These are phyloP conservation scores for Annulohypoxylon moriforme DNA, from an alignment of 495 filamentous ascomycete species.

Conservation along the genomic window DNA sequence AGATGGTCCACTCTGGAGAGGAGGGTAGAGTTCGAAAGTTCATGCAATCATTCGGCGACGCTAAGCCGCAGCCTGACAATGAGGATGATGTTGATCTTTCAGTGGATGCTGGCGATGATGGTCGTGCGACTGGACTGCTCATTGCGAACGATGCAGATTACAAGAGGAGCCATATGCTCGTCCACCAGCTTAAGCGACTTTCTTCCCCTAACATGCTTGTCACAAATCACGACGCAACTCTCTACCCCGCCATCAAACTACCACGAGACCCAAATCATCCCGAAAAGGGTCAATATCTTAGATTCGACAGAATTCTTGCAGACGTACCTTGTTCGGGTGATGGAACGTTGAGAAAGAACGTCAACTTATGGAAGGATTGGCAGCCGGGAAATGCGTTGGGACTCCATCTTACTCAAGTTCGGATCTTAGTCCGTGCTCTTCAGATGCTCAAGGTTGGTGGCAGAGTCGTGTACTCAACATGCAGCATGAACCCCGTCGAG, in stretches of 20 bases:
- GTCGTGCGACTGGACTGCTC: slow-evolving; percentile 87
- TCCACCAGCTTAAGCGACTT: slow-evolving; percentile 95
- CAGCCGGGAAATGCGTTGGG: slow-evolving; percentile 83
- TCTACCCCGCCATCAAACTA: slow-evolving; percentile 90
- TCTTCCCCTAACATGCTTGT: slow-evolving; percentile 97
- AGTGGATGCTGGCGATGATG: slow-evolving; percentile 76
- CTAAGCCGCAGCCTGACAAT: slow-evolving; percentile 59
- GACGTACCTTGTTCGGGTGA: slow-evolving; percentile 98
- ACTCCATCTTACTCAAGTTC: slow-evolving; percentile 82
- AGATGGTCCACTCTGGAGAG: slow-evolving; percentile 92
- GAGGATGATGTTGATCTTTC: slow-evolving; percentile 61
- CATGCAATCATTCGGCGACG: slow-evolving; percentile 63
- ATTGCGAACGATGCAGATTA: slow-evolving; percentile 97
- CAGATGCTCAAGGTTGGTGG: slow-evolving; percentile 98
- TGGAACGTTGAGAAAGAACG: slow-evolving; percentile 91
- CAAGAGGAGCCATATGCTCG: slow-evolving; percentile 93
- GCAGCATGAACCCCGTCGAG: slow-evolving; percentile 97
- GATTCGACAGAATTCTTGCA: slow-evolving; percentile 95
- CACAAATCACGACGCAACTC: slow-evolving; percentile 96
- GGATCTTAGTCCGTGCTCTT: slow-evolving; percentile 90
- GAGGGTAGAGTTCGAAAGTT: slow-evolving; percentile 79
- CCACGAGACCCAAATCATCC: slow-evolving; percentile 66
- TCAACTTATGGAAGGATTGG: slow-evolving; percentile 95
- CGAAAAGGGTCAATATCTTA: slow-evolving; percentile 77
- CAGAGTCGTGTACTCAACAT: slow-evolving; percentile 95